phyloP scores from a whole-genome alignment of 768 basidiomycete species.

The Solioccasus polychromus region DNA sequence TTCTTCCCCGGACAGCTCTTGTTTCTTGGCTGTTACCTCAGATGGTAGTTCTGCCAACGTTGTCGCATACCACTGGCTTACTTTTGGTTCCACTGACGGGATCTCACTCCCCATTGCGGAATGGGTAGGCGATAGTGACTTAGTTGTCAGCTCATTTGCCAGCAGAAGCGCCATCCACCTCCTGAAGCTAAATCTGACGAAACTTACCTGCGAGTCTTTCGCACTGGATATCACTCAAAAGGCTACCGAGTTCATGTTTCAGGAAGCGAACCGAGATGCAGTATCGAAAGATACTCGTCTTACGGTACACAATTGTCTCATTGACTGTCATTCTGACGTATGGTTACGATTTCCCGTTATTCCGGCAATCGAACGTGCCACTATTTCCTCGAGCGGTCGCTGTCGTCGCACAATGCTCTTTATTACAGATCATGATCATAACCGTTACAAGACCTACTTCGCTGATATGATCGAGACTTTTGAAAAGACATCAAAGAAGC shows the following conservation, averaged over 20 bases:
- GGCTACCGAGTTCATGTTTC: conserved; percentile 57
- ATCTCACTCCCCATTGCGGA: conserved; percentile 34
- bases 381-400: conserved; percentile 35
- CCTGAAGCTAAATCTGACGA: conserved; percentile 36
- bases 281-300: conserved; percentile 13
- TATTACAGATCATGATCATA: conserved; percentile 36
- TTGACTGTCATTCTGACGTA: conserved; percentile 54
- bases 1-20: conserved; percentile 56
- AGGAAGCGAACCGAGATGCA: conserved; percentile 31
- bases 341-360: conserved; percentile 62
- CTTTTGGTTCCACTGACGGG: conserved; percentile 53
- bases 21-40: conserved; percentile 37
- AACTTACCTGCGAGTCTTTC: conserved; percentile 40
- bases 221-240: conserved; percentile 54
- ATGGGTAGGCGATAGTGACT: conserved; percentile 20
- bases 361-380: conserved; percentile 46
- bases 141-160: conserved; percentile 45
- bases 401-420: conserved; percentile 39
- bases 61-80: conserved; percentile 52
- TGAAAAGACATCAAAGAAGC: conserved; percentile 50
- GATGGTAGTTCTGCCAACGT: conserved; percentile 20
- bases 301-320: conserved; percentile 45
- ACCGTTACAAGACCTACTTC: conserved; percentile 42
- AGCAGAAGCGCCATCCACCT: conserved; percentile 42
- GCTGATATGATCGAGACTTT: conserved; percentile 43